A percentile compares a stretch with the other conserved stretches of the same genome.
Conservation (phyloP, 106 monocot genomes). For the Platanthera guangdongensis region DNA sequence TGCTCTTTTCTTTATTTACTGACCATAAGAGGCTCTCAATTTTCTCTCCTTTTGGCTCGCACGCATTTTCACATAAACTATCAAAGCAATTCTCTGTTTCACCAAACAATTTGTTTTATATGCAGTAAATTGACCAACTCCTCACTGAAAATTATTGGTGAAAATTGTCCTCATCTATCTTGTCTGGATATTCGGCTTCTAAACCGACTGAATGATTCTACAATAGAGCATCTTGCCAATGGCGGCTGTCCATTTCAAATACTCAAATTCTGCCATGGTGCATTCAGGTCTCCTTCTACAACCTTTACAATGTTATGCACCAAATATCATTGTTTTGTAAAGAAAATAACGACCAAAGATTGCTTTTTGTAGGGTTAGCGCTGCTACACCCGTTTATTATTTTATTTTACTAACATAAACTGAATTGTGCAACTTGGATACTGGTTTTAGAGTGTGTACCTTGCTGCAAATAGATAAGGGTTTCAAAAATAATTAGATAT, state of each 20-base stretch:
- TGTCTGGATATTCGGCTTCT: slow-evolving; percentile 59
- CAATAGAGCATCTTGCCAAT: slow-evolving; percentile 54
- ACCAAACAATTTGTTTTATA: neutral
- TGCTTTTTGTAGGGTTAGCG: neutral
- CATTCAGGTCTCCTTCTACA: slow-evolving; percentile 48
- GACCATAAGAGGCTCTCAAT: neutral
- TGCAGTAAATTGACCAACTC: slow-evolving; percentile 46
- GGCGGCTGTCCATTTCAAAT: slow-evolving; percentile 50
- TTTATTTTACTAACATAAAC: neutral
- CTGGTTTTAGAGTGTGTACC: neutral
- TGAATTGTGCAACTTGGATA: neutral
- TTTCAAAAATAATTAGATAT: neutral
- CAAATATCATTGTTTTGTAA: neutral
- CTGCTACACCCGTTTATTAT: neutral
- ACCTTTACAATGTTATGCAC: neutral
- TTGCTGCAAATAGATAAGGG: neutral
- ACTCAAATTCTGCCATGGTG: slow-evolving; percentile 44
- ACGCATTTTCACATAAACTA: neutral
- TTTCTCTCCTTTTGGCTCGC: neutral
- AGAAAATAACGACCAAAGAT: neutral
- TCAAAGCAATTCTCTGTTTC: neutral
- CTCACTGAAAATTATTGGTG: slow-evolving; percentile 56
- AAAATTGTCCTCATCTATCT: slow-evolving; percentile 37
- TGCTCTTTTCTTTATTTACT: neutral
- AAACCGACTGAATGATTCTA: slow-evolving; percentile 52